Percentiles rank a stretch among this genome's conserved stretches.
These are phyloP conservation scores for Metarhizium sp. DNA, from an alignment of 2,329 filamentous ascomycete genomes.

Conservation along the genomic window DNA sequence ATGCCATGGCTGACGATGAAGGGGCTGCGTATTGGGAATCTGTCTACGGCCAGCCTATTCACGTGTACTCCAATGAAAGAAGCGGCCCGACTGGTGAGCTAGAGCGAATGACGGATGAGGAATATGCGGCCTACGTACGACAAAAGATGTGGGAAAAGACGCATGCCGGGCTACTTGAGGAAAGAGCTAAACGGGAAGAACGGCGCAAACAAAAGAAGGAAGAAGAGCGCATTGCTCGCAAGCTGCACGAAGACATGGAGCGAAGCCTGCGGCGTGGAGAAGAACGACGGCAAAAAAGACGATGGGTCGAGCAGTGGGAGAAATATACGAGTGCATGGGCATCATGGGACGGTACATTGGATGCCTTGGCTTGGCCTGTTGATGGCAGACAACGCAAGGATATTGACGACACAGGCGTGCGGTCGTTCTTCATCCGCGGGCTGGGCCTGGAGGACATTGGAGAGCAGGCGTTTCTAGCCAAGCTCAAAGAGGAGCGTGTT, in stretches of 20 bases:
- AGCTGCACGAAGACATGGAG: constrained; percentile 57
- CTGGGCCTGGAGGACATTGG: constrained; percentile 33
- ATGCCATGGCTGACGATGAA: constrained; percentile 94
- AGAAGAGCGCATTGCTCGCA: constrained; percentile 37
- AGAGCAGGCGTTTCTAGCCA: constrained; percentile 34
- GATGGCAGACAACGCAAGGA: constrained; percentile 45
- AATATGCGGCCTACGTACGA: constrained; percentile 81
- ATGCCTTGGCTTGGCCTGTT: constrained; percentile 63
- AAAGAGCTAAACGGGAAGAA: constrained; percentile 53
- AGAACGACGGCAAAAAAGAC: constrained; percentile 46
- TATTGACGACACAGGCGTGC: constrained; percentile 50
- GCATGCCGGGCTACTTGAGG: constrained; percentile 72
- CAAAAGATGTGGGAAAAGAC: constrained; percentile 94
- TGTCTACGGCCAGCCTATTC: constrained; percentile 93
- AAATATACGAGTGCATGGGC: constrained; percentile 58
- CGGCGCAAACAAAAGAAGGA: constrained; percentile 41
- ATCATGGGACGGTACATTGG: constrained; percentile 34
- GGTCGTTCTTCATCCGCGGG: constrained; percentile 55
- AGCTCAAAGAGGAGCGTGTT: constrained; percentile 75
- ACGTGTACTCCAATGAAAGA: constrained; percentile 55
- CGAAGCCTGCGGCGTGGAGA: constrained; percentile 58
- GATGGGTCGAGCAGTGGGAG: constrained; percentile 52
- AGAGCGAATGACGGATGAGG: constrained; percentile 84
- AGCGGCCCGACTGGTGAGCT: constrained; percentile 44
- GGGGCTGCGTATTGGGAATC: constrained; percentile 91